Evolutionary conservation across 257 asterid genomes (phyloP), one percentile per base, ranked within the genome.

Genomic region (Solanum lycopersicoides): DNA sequence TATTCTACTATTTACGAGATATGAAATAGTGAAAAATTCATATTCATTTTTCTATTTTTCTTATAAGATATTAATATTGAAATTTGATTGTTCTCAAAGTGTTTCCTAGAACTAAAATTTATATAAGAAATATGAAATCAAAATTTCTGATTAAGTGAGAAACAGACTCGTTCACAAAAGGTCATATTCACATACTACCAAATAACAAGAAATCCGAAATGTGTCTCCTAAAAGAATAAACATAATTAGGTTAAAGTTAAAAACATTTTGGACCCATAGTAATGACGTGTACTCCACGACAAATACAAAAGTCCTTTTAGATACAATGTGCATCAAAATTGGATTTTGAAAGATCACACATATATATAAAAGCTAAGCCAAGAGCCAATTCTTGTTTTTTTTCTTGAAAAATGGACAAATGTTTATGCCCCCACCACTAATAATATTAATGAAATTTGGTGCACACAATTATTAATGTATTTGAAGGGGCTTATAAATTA

Each of bases 271-370:
- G 74, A 87, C 82, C 56, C 85, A 83, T 14, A 71, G 34, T 77
- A 86, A 60, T 89, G 90, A 93, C 77, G 92, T 90, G 91, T 92
- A 91, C 84, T 87, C 89, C 92, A 92, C 89, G 90, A 90, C 72
- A 89, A 89, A 30, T 23, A 72, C 45, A 88, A 45, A 20, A 39
- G 83, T 60, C 75, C 82, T 68, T 68, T 6, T 30, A 25, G 77
- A 12, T 66, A 66, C n/a, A n/a, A n/a, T 45, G 25, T 65, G 76
- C 60, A 6, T 37, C 56, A 12, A 66, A 23, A 21, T 35, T 83
- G 53, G 86, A 65, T 84, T 83, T 68, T 84, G 56, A 63, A 84
- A 39, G 37, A 39, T 32, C 42, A 65, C n/a, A n/a, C 30, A 28
- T 28, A 28, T 28, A 84, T 56, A n/a, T 69, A 30, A 68, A 59